Conservation (phyloP, 495 filamentous ascomycete species). For the Lasiosphaeria hispida region DNA sequence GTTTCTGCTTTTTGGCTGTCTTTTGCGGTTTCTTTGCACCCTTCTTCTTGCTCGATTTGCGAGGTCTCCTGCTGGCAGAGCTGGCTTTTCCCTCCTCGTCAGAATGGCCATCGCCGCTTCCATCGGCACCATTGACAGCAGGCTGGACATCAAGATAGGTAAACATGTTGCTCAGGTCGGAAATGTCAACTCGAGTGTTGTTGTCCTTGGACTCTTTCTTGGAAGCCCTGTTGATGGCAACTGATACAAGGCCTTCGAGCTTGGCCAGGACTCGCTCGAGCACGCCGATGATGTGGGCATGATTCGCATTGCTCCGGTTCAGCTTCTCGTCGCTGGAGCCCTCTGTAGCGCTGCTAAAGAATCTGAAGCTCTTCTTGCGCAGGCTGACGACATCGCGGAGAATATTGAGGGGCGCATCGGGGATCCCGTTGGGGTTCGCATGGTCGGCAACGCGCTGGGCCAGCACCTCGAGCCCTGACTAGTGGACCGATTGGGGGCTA, state of each 20-base stretch:
- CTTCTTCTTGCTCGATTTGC: constrained; percentile 21
- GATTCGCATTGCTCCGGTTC: constrained; percentile 22
- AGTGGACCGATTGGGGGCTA: constrained; percentile 18
- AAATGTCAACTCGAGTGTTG: not conserved
- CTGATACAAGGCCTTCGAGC: constrained; percentile 16
- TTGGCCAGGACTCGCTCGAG: constrained; percentile 26
- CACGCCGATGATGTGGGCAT: constrained; percentile 28
- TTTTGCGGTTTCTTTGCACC: constrained; percentile 20
- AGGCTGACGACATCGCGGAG: constrained; percentile 29
- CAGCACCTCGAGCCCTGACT: constrained; percentile 23
- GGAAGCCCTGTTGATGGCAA: not conserved
- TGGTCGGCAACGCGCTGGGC: constrained; percentile 21
- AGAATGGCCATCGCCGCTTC: constrained; percentile 7
- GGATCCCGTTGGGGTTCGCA: constrained; percentile 24
- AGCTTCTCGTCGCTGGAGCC: constrained; percentile 16
- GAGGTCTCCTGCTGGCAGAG: not conserved
- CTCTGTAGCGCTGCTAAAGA: constrained; percentile 20
- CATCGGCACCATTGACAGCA: constrained; percentile 1
- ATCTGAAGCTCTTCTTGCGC: constrained; percentile 27
- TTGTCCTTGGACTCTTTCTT: not conserved
- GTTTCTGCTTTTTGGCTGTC: constrained; percentile 12
- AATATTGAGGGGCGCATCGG: constrained; percentile 23
- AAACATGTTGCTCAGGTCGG: constrained; percentile 31
- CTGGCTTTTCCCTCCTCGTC: constrained; percentile 2
- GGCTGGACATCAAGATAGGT: constrained; percentile 25